phyloP scores from a whole-genome alignment of 306 rosid genomes.

The Elaeagnus macrophylla region DNA sequence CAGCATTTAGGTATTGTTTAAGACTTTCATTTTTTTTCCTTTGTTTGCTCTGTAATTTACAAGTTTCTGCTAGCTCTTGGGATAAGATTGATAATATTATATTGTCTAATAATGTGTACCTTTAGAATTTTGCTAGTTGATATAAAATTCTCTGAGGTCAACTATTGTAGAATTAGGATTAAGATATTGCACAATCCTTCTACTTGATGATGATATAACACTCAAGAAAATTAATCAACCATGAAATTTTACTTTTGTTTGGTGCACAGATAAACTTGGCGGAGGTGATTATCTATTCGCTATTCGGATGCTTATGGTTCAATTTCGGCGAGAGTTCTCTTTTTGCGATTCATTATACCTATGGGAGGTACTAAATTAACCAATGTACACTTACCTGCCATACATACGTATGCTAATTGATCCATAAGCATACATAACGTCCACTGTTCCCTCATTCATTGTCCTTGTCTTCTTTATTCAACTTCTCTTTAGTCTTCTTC shows the following conservation, averaged over 20 bases:
- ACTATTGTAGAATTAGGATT: too few species aligned
- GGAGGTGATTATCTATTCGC: conserved; percentile 97
- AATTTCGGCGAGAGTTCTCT: conserved; percentile 95
- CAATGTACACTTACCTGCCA: background rate
- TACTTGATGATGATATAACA: background rate
- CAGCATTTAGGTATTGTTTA: conserved; percentile 72
- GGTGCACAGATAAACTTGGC: conserved; percentile 76
- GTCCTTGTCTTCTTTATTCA: too few species aligned
- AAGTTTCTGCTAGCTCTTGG: too few species aligned
- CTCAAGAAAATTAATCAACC: conserved; percentile 21
- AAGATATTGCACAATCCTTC: too few species aligned
- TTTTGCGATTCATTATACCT: conserved; percentile 94
- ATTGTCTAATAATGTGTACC: too few species aligned
- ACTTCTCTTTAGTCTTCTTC: too few species aligned
- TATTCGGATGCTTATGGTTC: conserved; percentile 99
- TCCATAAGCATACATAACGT: too few species aligned
- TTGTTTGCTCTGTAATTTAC: background rate
- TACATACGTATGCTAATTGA: background rate
- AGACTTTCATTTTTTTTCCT: conserved; percentile 12
- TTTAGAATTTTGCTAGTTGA: too few species aligned
- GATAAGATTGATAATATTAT: too few species aligned
- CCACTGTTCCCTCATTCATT: too few species aligned
- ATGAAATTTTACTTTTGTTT: conserved; percentile 16
- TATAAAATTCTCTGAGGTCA: too few species aligned
- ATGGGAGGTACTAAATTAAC: conserved; percentile 78